phyloP scores from a whole-genome alignment of 2,329 filamentous ascomycete species.

The Xylaria sp. region DNA sequence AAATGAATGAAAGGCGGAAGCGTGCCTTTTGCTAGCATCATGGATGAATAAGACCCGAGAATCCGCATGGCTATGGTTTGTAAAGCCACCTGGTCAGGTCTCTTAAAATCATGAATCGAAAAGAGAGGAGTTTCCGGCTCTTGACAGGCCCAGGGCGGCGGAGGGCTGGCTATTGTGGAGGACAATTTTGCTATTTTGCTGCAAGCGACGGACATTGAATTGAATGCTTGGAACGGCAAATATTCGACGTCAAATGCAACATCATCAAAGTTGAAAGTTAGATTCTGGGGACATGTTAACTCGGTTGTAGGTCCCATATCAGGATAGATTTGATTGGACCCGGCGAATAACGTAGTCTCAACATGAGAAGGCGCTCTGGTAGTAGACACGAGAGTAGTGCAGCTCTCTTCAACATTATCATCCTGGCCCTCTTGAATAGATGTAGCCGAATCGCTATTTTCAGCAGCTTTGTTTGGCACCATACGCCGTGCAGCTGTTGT shows the following conservation, averaged over 20 bases:
- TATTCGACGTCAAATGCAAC: not conserved
- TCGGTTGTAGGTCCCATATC: slow-evolving; percentile 1
- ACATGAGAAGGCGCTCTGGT: not conserved
- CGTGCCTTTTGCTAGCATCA: slow-evolving; percentile 15
- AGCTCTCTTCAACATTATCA: not conserved
- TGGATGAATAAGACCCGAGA: slow-evolving; percentile 12
- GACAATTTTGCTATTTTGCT: not conserved
- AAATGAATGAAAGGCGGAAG: slow-evolving; percentile 19
- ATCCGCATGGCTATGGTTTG: slow-evolving; percentile 19
- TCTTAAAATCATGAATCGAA: slow-evolving; percentile 10
- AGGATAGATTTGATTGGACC: not conserved
- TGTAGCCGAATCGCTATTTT: not conserved
- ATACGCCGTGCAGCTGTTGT: not conserved
- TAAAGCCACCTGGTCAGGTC: slow-evolving; percentile 11
- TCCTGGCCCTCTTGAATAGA: not conserved
- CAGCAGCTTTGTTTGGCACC: not conserved
- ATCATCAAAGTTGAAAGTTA: slow-evolving; percentile 9
- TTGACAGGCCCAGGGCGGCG: slow-evolving; percentile 8
- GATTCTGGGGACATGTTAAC: not conserved
- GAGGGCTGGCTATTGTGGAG: not conserved
- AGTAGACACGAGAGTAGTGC: not conserved
- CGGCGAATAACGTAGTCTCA: not conserved
- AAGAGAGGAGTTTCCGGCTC: slow-evolving; percentile 6
- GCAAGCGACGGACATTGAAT: slow-evolving; percentile 17
- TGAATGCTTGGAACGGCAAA: not conserved